Percentiles rank a stretch among this genome's conserved stretches.
Conservation (phyloP, 2,329 filamentous ascomycete genomes). For the Chaetomium strumarium region DNA sequence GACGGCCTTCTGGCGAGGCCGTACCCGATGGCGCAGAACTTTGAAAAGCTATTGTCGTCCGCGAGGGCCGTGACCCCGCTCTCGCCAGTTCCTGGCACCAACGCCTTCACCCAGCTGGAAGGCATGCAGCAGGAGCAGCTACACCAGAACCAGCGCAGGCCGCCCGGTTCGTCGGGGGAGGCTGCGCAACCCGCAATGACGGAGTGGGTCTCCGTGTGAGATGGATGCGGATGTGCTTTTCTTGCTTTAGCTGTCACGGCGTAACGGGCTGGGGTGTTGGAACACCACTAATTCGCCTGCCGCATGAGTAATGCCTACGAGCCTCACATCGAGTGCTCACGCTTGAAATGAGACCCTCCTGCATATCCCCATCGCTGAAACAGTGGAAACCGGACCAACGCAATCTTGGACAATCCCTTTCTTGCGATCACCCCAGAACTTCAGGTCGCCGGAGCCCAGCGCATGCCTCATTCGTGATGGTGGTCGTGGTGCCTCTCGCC, state of each 20-base stretch:
- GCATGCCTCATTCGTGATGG: background rate
- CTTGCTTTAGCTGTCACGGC: background rate
- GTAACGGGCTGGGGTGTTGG: background rate
- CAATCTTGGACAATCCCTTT: background rate
- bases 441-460: background rate
- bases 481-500: background rate
- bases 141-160: slow-evolving; percentile 34
- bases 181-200: slow-evolving; percentile 29
- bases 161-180: background rate
- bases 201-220: slow-evolving; percentile 4
- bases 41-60: slow-evolving; percentile 40
- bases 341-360: too few species aligned
- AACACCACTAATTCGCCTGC: background rate
- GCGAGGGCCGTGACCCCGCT: slow-evolving; percentile 32
- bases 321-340: background rate
- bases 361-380: too few species aligned
- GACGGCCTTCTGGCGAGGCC: slow-evolving; percentile 45
- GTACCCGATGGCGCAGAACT: slow-evolving; percentile 38
- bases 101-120: slow-evolving; percentile 44
- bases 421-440: background rate
- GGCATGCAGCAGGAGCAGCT: slow-evolving; percentile 41
- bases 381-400: background rate
- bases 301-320: too few species aligned
- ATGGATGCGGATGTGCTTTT: background rate
- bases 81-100: slow-evolving; percentile 33